Evolutionary conservation across 441 rosid genomes (phyloP), one percentile per base, ranked within the genome.

Genomic region (Adansonia rubrostipa): DNA sequence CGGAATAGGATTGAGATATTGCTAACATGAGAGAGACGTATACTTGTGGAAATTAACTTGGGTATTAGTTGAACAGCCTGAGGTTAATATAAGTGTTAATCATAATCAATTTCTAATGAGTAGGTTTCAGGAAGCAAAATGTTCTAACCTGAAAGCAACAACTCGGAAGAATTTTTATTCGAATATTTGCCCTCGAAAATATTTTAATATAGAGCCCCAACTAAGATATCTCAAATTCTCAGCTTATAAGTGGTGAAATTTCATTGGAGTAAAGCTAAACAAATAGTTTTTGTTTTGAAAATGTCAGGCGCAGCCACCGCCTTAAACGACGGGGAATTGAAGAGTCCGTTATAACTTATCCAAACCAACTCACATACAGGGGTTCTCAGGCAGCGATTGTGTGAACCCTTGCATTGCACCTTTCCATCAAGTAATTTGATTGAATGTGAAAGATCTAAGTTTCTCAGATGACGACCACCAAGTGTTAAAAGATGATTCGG

Each of bases 241-340:
- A 22, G 64, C 47, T 44, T 11, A 9, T 6, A 50, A 36, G 42
- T 67, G 47, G 1, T 13, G 2, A 19, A 8, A 3, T 45, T 47
- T 47, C 36, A 1, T 17, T 0, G 28, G 33, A 20, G 10, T 54
- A 5, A n/a, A 24, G 28, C n/a, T 22, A 48, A 63, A 75, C 33
- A 22, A 2, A 20, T 36, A 5, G 42, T 36, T 56, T 47, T 57
- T 33, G 74, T 48, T 58, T 60, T 60, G 75, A 67, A 9, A 48
- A 9, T 57, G 51, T 69, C 58, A 44, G 0, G 17, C 58, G 14
- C 58, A 84, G 87, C 87, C 87, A 78, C 87, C 85, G 58, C 24
- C 77, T 66, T 78, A 4, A 64, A 36, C 11, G 87, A 36, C 42
- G 42, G 42, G 42, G 42, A 36, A 4, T 36, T 36, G 42, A 36